Evolutionary conservation across 441 rosid species (phyloP), one percentile per base, ranked within the genome.

Genomic region (Geranium incanum): DNA sequence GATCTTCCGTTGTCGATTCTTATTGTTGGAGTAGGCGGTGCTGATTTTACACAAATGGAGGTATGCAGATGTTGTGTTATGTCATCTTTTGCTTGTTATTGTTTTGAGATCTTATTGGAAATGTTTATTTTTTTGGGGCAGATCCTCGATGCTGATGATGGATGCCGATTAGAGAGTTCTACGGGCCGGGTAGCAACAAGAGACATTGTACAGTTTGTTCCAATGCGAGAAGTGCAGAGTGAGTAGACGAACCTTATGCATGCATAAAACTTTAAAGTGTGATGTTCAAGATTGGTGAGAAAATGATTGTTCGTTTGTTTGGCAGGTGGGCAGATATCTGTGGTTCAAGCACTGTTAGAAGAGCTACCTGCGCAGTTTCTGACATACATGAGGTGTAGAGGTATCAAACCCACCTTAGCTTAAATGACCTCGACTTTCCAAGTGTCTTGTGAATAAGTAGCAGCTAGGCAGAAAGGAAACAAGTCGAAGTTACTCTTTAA

Each of bases 341-440:
- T 82, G 16, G 92, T 88, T 43, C 92, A 92, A 68, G 84, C 88
- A 67, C 89, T 88, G 36, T 69, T 91, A 62, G 95, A 86, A 80
- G 96, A 88, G 82, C 81, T 90, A 71, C 97, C 97, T 2, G 86
- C 85, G 19, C 97, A 92, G 83, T 90, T 92, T 77, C 66, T 92
- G 81, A 77, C 78, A 5, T 90, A 87, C 78, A 78, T 86, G 79
- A 81, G 95, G 12, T n/a, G 72, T 37, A 78, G 93, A 76, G 69
- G 85, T 23, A 85, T 92, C 63, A 76, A 77, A 75, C 97, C 96
- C 62, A 39, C 5, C 45, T 39, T 8, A 0, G 45, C 5, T 0
- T 4, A 39, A 39, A 39, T 39, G 45, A 39, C 6, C 1, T 39
- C 3, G 6, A 39, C 6, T 0, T 55, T 55, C 3, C 19, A 16